These are phyloP conservation scores for Monosporascus sp. DNA, from an alignment of 2,329 filamentous ascomycete species.

Conservation along the genomic window DNA sequence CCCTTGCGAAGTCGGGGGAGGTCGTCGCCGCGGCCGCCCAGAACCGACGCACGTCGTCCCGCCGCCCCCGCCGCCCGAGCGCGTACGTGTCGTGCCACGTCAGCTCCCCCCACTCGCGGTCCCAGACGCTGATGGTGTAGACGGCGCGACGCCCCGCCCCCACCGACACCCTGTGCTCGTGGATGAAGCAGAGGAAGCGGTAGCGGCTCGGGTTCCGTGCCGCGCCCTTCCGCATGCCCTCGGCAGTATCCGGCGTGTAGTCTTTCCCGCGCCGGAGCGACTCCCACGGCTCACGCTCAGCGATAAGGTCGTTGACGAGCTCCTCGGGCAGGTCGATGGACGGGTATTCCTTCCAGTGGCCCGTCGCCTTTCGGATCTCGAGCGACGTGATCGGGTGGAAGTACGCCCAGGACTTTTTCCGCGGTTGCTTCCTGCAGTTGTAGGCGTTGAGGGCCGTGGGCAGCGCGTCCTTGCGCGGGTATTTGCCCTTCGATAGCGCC, in stretches of 20 bases:
- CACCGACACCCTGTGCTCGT: constrained; percentile 12
- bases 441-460: constrained; percentile 16
- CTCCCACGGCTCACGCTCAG: constrained; percentile 2
- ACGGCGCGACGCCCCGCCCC: constrained; percentile 7
- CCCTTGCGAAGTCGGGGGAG: neutral
- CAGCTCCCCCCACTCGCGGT: constrained; percentile 16
- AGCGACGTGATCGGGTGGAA: constrained; percentile 12
- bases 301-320: constrained; percentile 6
- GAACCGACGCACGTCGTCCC: constrained; percentile 10
- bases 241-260: neutral
- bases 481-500: constrained; percentile 8
- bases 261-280: neutral
- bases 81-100: constrained; percentile 18
- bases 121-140: constrained; percentile 19
- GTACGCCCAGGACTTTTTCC: constrained; percentile 9
- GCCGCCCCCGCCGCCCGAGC: constrained; percentile 5
- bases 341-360: neutral
- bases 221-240: too few species aligned
- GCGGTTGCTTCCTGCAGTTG: constrained; percentile 8
- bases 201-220: constrained; percentile 3
- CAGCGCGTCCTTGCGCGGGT: constrained; percentile 11
- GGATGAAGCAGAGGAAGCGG: constrained; percentile 18
- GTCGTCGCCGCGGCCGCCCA: constrained; percentile 1
- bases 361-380: neutral
- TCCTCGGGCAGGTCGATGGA: constrained; percentile 3